These are phyloP conservation scores for Nitzschia palea DNA, from an alignment of 108 stramenopile species.

Conservation along the genomic window DNA sequence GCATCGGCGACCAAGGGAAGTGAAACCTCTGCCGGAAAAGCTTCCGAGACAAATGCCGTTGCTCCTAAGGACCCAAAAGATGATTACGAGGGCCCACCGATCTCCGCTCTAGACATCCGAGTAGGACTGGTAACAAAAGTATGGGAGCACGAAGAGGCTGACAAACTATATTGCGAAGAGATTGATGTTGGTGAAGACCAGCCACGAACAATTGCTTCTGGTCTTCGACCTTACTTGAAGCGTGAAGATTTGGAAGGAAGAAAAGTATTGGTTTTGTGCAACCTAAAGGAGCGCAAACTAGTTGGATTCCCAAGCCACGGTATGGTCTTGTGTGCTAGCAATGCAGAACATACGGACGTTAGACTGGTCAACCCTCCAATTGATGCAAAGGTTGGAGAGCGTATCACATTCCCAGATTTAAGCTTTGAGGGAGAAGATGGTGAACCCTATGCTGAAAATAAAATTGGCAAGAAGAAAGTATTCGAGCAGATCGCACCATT, in stretches of 20 bases:
- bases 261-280: conserved; percentile 94
- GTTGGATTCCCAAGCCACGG: conserved; percentile 95
- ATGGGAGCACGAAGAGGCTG: conserved; percentile 95
- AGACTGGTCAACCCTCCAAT: conserved; percentile 92
- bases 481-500: conserved; percentile 94
- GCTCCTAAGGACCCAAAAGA: conserved; percentile 60
- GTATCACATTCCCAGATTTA: conserved; percentile 81
- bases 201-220: conserved; percentile 92
- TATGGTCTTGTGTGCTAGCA: conserved; percentile 96
- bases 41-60: background rate
- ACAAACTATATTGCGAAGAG: conserved; percentile 98
- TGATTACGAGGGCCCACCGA: conserved; percentile 83
- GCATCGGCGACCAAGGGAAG: background rate
- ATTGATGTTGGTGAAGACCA: conserved; percentile 96
- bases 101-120: conserved; percentile 88
- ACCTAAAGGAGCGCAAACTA: conserved; percentile 94
- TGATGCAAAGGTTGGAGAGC: conserved; percentile 91
- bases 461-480: conserved; percentile 97
- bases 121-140: conserved; percentile 89
- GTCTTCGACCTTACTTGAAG: conserved; percentile 84
- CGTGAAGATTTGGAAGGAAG: conserved; percentile 87
- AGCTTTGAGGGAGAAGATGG: conserved; percentile 80
- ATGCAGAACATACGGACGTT: conserved; percentile 87
- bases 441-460: conserved; percentile 89
- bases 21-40: background rate